Base-by-base conservation (phyloP, 2,329 filamentous ascomycete genomes). In the Metarhizium robertsii region DNA sequence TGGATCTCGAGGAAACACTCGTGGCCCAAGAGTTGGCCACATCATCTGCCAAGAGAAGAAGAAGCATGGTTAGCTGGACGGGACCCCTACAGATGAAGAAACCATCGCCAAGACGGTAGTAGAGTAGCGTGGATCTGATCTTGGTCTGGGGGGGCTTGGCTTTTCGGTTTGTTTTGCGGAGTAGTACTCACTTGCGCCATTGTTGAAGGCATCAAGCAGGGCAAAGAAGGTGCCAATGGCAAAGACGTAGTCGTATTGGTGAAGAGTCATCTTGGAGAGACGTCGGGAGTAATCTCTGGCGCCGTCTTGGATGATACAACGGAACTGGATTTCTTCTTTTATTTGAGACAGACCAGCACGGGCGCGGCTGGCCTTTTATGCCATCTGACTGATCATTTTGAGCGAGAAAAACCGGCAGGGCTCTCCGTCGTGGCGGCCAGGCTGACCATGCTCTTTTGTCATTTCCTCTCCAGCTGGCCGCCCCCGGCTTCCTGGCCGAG, bases 21-120 rank as follows among this genome's bases (percentile, higher is more conserved):
- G 88, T 92, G 7, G 88, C 88, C 85, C 87, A 92, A 52, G 88
- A 76, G 73, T 92, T 92, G 66, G 88, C 88, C 56, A 92, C 88
- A 86, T 92, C 88, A 71, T 91, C 84, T 86, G 57, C 53, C 16
- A 20, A 40, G 25, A 32, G n/a, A 14, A 10, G 13, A 7, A 29
- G 25, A 25, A 25, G 25, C 32, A 52, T 20, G 30, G 57, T 62
- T 20, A 64, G 57, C 55, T 40, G 43, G 25, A 34, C 29, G 11
- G 29, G 49, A 34, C 14, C 40, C 8, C 18, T 43, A 45, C 20
- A 51, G 53, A n/a, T 3, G 29, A n/a, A 32, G 20, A 20, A 18
- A 8, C 30, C 49, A 38, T 30, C 13, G 45, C 45, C 25, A 49
- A 50, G 47, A 18, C 18, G 13, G 18, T 7, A 32, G 34, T 30